Evolutionary conservation across 495 filamentous ascomycete species (phyloP).

Genomic region (Opeltia flavorubescens): DNA sequence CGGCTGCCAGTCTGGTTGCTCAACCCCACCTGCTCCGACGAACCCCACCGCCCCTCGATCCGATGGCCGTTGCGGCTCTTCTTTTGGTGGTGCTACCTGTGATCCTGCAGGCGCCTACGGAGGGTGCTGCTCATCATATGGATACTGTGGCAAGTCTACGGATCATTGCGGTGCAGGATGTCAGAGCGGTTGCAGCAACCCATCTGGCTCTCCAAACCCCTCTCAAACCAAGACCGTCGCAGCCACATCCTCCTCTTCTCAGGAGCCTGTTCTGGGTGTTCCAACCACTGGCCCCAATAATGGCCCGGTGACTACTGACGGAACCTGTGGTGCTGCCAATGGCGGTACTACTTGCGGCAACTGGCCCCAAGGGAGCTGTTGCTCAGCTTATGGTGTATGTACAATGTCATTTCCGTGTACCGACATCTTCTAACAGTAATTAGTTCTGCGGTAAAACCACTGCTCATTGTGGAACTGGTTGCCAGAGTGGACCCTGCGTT

Average conservation of each 20-base stretch:
- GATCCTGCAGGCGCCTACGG: conserved; percentile 16
- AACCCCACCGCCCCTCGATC: conserved; percentile 7
- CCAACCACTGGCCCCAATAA: conserved; percentile 18
- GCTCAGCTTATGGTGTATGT: conserved; percentile 33
- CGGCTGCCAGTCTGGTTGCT: conserved; percentile 20
- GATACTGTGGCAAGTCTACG: conserved; percentile 8
- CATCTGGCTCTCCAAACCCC: conserved; percentile 1
- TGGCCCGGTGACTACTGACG: conserved; percentile 26
- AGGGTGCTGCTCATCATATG: conserved; percentile 19
- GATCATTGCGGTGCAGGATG: conserved; percentile 14
- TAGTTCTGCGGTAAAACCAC: conserved; percentile 20
- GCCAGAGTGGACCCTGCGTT: conserved; percentile 25
- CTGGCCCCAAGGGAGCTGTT: conserved; percentile 35
- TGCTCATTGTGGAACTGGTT: conserved; percentile 26
- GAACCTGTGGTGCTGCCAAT: conserved; percentile 33
- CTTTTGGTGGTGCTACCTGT: conserved; percentile 16
- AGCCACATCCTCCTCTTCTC: conserved; percentile 16
- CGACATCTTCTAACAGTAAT: background rate
- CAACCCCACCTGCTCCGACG: conserved; percentile 1
- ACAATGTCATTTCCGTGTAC: background rate
- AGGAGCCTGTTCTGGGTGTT: conserved; percentile 23
- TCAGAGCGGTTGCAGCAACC: conserved; percentile 20
- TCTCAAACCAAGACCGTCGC: background rate
- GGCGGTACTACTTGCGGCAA: conserved; percentile 32
- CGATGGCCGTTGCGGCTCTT: conserved; percentile 17